Conservation (phyloP, 139 green algal genomes). For the Chlorella sorokiniana region DNA sequence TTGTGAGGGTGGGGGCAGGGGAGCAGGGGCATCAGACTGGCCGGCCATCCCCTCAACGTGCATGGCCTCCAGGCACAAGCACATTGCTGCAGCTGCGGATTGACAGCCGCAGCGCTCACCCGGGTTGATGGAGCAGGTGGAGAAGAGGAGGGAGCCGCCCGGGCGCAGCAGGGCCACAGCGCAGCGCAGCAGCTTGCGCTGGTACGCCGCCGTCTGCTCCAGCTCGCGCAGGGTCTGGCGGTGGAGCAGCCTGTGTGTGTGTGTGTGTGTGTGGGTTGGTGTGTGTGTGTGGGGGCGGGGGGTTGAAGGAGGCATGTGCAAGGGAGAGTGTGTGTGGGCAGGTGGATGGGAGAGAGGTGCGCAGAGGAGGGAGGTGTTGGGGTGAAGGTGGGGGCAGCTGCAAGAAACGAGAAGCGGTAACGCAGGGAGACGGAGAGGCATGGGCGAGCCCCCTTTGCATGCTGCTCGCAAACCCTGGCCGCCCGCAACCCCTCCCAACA, state of each 20-base stretch:
- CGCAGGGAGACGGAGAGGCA: too few relatives aligned
- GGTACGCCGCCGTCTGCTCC: constrained; percentile 64
- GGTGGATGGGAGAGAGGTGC: neutral
- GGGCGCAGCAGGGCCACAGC: constrained; percentile 80
- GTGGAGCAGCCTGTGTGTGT: constrained; percentile 49
- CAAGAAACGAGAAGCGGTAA: neutral
- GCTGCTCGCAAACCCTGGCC: neutral
- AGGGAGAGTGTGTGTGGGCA: neutral
- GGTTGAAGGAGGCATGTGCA: neutral
- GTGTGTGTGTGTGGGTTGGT: too few relatives aligned
- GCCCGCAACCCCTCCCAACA: neutral
- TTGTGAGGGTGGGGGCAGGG: neutral
- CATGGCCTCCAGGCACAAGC: neutral
- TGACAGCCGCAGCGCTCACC: constrained; percentile 28
- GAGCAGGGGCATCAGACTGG: too few relatives aligned
- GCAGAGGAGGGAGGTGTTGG: too few relatives aligned
- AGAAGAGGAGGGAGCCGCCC: constrained; percentile 87
- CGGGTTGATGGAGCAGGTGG: constrained; percentile 89
- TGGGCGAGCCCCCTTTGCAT: too few relatives aligned
- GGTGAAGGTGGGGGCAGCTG: neutral
- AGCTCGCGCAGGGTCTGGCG: constrained; percentile 51
- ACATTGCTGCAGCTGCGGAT: neutral
- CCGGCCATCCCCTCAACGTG: neutral
- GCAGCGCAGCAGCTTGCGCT: constrained; percentile 72
- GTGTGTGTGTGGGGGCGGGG: neutral